A percentile compares a stretch with the other conserved stretches of the same genome.
Conservation (phyloP, 2,329 filamentous ascomycete species). For the Colletotrichum camelliae region DNA sequence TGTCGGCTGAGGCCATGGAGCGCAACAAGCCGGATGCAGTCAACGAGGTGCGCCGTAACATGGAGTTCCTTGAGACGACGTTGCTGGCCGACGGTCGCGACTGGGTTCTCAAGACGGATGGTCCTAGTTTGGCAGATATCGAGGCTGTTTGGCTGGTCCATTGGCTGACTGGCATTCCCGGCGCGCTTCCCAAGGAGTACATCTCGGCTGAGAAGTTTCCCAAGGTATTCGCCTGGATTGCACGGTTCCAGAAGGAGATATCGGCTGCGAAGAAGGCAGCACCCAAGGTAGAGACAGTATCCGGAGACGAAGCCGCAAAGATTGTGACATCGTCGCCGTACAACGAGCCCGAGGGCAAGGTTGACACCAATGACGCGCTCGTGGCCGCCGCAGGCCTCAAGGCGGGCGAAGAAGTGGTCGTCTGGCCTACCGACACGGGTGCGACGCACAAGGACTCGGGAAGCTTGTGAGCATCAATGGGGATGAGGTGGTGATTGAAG, state of each 20-base stretch:
- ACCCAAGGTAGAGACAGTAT: constrained; percentile 45
- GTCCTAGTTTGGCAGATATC: constrained; percentile 68
- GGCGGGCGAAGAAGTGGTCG: constrained; percentile 58
- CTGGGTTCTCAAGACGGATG: constrained; percentile 63
- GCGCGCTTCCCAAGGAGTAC: constrained; percentile 56
- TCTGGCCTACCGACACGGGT: constrained; percentile 70
- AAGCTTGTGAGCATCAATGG: constrained; percentile 55
- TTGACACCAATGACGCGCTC: constrained; percentile 56
- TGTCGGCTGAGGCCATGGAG: constrained; percentile 29
- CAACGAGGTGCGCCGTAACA: constrained; percentile 55
- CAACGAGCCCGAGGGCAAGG: constrained; percentile 45
- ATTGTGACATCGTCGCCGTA: constrained; percentile 40
- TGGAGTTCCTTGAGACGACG: constrained; percentile 65
- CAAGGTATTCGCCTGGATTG: constrained; percentile 67
- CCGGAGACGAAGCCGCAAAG: constrained; percentile 59
- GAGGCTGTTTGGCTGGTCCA: constrained; percentile 72
- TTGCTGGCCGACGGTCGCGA: constrained; percentile 69
- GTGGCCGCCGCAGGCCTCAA: constrained; percentile 51
- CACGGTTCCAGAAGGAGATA: constrained; percentile 60
- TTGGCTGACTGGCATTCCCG: constrained; percentile 65
- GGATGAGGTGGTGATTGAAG: constrained; percentile 64
- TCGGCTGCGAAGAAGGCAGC: constrained; percentile 41
- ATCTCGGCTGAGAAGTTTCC: constrained; percentile 62
- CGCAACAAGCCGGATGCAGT: constrained; percentile 58
- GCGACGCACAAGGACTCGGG: constrained; percentile 64